A percentile compares a stretch with the other conserved stretches of the same genome.
phyloP scores from a whole-genome alignment of 106 monocot genomes.

The Allium sativum region DNA sequence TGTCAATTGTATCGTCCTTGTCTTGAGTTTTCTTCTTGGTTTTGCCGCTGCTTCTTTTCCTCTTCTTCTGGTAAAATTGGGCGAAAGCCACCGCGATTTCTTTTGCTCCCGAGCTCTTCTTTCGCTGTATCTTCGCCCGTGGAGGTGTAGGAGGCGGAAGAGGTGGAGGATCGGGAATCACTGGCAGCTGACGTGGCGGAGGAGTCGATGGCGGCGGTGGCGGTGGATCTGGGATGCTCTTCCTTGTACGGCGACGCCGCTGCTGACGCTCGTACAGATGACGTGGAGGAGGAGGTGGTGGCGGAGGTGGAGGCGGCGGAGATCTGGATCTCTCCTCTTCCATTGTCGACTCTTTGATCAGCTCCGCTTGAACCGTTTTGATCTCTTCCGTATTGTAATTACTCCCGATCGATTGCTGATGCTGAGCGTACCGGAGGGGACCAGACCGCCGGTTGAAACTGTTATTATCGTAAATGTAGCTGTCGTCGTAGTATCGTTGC shows the following conservation, averaged over 20 bases:
- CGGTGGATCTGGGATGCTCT: neutral
- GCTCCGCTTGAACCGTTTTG: conserved; percentile 17
- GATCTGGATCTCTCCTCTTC: conserved; percentile 6
- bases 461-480: conserved; percentile 21
- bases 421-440: neutral
- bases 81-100: conserved; percentile 49
- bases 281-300: conserved; percentile 23
- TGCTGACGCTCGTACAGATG: conserved; percentile 1
- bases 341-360: conserved; percentile 33
- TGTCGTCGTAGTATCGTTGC: conserved; percentile 49
- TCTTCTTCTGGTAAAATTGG: conserved; percentile 62
- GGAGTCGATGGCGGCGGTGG: neutral
- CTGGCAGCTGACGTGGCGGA: neutral
- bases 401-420: neutral
- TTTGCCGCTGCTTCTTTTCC: conserved; percentile 16
- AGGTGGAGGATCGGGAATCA: conserved; percentile 1
- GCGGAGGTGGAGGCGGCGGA: conserved; percentile 6
- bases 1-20: conserved; percentile 4
- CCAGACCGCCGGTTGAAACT: conserved; percentile 6
- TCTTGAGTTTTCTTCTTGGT: conserved; percentile 22
- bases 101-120: conserved; percentile 41
- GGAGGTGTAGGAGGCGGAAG: conserved; percentile 29
- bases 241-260: conserved; percentile 3
- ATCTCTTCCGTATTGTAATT: neutral
- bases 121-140: conserved; percentile 22